Evolutionary conservation across 768 basidiomycete species (phyloP), one percentile per base, ranked within the genome.

Genomic region (Pholiota conissans): DNA sequence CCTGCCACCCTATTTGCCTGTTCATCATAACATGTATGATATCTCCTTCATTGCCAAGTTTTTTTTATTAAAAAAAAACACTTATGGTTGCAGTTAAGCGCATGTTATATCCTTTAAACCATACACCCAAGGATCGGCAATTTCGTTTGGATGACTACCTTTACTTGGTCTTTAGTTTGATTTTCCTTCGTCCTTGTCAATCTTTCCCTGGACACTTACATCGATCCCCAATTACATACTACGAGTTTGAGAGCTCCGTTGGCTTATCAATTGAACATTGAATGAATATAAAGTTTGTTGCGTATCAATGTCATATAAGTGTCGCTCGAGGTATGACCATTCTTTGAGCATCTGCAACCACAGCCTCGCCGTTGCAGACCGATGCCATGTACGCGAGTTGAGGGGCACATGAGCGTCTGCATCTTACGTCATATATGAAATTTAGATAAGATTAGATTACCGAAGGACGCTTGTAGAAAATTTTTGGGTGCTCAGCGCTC

Each of bases 371-470:
- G n/a, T n/a, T n/a, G n/a, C n/a, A n/a, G n/a, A n/a, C n/a, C n/a
- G n/a, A n/a, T n/a, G n/a, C n/a, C n/a, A n/a, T n/a, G n/a, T n/a
- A n/a, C n/a, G n/a, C n/a, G n/a, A n/a, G n/a, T n/a, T n/a, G n/a
- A n/a, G n/a, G n/a, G n/a, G n/a, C n/a, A n/a, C n/a, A n/a, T n/a
- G n/a, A n/a, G n/a, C n/a, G n/a, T n/a, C n/a, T n/a, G n/a, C n/a
- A n/a, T n/a, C n/a, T n/a, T n/a, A 13, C 30, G 30, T 32, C 30
- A 32, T 32, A 55, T 48, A 24, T 46, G 34, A 18, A 24, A 52
- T 18, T 26, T 26, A 59, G 57, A 63, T 61, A 55, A 57, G 63
- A 61, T 64, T 52, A 63, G 59, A 63, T 63, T 26, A 35, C 32
- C 32, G 8, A 52, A 52, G 50, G 49, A 61, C n/a, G 40, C 30